Evolutionary conservation across 2,329 filamentous ascomycete species (phyloP).

Genomic region (Aureobasidium subglaciale): DNA sequence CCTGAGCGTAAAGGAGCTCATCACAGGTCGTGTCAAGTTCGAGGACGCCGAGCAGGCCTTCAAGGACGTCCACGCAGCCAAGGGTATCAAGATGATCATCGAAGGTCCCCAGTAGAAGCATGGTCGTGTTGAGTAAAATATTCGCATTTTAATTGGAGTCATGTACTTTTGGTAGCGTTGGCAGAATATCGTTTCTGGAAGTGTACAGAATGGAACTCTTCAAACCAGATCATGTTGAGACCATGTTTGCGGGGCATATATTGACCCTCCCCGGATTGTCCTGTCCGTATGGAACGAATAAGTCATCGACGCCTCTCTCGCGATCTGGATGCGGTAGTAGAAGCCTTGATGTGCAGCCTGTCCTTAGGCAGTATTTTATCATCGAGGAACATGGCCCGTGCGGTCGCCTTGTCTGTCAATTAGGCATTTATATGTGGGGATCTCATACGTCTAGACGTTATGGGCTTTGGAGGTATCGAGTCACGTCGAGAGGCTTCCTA

Average conservation of each 20-base stretch:
- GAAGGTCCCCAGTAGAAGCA: conserved; percentile 26
- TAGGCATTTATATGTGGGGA: background rate
- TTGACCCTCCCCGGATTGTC: background rate
- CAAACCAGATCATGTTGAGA: background rate
- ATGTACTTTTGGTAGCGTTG: conserved; percentile 14
- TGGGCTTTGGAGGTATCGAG: background rate
- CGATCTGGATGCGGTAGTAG: background rate
- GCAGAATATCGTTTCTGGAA: background rate
- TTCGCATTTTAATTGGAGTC: background rate
- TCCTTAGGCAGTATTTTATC: background rate
- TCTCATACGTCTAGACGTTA: background rate
- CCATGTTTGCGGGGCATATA: background rate
- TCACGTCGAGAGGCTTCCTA: conserved; percentile 21
- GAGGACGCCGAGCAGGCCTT: conserved; percentile 78
- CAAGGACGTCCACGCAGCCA: conserved; percentile 71
- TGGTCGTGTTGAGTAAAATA: background rate
- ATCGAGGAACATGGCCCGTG: background rate
- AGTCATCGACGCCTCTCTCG: background rate
- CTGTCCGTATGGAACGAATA: too few relatives aligned
- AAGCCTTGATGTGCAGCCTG: background rate
- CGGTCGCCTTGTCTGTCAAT: background rate
- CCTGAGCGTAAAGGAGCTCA: conserved; percentile 66
- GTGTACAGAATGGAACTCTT: conserved; percentile 2
- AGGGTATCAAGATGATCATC: conserved; percentile 60
- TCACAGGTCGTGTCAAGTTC: conserved; percentile 69